phyloP scores from a whole-genome alignment of 495 filamentous ascomycete genomes.

The Podospora didyma region DNA sequence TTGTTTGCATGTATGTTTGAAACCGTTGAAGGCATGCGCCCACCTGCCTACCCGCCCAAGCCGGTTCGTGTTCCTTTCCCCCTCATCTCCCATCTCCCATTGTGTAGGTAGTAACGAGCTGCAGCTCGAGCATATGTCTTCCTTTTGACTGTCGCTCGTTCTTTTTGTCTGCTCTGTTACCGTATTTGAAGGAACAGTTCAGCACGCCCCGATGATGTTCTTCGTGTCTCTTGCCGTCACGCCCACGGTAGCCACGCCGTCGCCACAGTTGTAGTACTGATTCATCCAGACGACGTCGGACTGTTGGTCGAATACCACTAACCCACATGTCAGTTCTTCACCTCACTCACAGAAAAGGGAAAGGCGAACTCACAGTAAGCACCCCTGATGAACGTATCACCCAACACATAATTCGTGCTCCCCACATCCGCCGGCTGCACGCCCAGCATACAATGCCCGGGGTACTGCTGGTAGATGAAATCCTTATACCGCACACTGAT shows the following conservation, averaged over 20 bases:
- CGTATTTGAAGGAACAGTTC: too few relatives aligned
- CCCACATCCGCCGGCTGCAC: slow-evolving; percentile 35
- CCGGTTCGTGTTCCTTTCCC: too few relatives aligned
- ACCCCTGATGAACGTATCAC: slow-evolving; percentile 41
- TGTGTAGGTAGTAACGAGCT: too few relatives aligned
- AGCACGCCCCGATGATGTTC: slow-evolving; percentile 15
- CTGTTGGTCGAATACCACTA: slow-evolving; percentile 44
- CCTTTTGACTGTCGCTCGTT: too few relatives aligned
- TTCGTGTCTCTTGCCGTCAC: slow-evolving; percentile 14
- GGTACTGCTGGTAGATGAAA: slow-evolving; percentile 38
- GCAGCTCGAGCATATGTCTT: too few relatives aligned
- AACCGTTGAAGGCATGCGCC: too few relatives aligned
- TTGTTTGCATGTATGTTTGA: too few relatives aligned
- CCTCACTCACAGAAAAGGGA: background rate
- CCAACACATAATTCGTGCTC: slow-evolving; percentile 33
- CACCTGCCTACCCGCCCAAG: too few relatives aligned
- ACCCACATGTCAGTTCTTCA: background rate
- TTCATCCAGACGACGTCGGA: slow-evolving; percentile 43
- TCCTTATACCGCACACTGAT: slow-evolving; percentile 42
- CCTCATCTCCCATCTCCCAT: too few relatives aligned
- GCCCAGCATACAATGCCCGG: slow-evolving; percentile 36
- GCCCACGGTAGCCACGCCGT: slow-evolving; percentile 25
- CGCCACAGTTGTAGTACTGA: slow-evolving; percentile 41
- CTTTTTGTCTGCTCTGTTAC: too few relatives aligned
- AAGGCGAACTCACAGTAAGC: slow-evolving; percentile 35